Evolutionary conservation across 306 rosid species (phyloP), one percentile per base, ranked within the genome.

Genomic region (Abrus precatorius): DNA sequence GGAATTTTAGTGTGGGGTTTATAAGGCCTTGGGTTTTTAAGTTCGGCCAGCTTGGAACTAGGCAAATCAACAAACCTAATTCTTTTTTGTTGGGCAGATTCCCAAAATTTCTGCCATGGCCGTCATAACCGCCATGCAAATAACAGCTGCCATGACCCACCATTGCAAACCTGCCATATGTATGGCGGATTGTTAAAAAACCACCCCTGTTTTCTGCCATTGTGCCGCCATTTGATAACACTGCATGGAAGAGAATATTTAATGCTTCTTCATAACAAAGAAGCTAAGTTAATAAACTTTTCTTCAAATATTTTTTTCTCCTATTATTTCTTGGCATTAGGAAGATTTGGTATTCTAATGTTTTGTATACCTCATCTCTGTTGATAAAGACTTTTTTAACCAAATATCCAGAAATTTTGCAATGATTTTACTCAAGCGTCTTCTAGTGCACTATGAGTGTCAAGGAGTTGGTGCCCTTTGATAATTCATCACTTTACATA

Each of bases 271-370:
- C 10, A 2, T 13, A 59, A 59, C 38, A 5, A 34, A 13, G 20
- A 10, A 61, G 10, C 0, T 34, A 34, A 36, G 68, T 10, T 33
- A 7, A 62, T 34, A 62, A 33, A 1, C 11, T 33, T 62, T 43
- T 62, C 67, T 60, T 60, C 11, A 32, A 61, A 61, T 61, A 61
- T 61, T 61, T 34, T 11, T n/a, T 33, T 14, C 44, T 61, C 68
- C 27, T 12, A 4, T 43, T 61, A 12, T 34, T 61, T 62, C 4
- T 62, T 61, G 10, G 67, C 10, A 34, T 11, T 12, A 7, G 10
- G 10, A 62, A 34, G 4, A 62, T 33, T 32, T 34, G 45, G 14
- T 64, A 6, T 40, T 63, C 11, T 63, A 34, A 9, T 5, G 29
- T 14, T 38, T 4, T 9, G 30, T 3, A 3, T 40, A 14, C 1